Conservation (phyloP, 164 flowering plant species). For the Berberis thunbergii region DNA sequence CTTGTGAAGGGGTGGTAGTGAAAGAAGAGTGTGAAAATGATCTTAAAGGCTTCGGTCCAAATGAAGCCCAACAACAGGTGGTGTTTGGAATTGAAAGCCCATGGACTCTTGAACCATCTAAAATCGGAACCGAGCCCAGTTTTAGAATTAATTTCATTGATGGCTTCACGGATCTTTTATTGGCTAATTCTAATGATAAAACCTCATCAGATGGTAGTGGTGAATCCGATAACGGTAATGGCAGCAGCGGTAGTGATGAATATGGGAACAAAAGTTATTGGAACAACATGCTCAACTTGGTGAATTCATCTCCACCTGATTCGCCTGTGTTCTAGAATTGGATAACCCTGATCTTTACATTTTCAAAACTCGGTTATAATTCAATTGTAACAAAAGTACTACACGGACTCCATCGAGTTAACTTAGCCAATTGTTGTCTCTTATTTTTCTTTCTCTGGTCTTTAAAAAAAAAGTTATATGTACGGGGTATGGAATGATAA, state of each 20-base stretch:
- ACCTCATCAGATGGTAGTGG: conserved; percentile 3
- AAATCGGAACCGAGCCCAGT: neutral
- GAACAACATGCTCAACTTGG: conserved; percentile 75
- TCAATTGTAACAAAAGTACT: too few species aligned
- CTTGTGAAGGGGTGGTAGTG: conserved; percentile 14
- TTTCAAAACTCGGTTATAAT: too few species aligned
- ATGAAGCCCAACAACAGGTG: conserved; percentile 1
- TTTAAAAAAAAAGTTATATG: too few species aligned
- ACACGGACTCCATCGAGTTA: too few species aligned
- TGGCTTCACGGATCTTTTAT: conserved; percentile 18
- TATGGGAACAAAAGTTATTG: conserved; percentile 70
- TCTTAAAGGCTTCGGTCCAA: conserved; percentile 17
- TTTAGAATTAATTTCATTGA: conserved; percentile 7
- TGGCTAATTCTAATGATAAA: conserved; percentile 7
- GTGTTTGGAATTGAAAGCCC: neutral
- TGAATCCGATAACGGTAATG: conserved; percentile 9
- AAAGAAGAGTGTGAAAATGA: conserved; percentile 42
- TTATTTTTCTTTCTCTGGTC: too few species aligned
- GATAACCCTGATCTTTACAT: too few species aligned
- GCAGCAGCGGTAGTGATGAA: conserved; percentile 15
- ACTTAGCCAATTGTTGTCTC: too few species aligned
- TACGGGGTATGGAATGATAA: too few species aligned
- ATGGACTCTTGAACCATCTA: neutral
- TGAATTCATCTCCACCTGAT: conserved; percentile 57
- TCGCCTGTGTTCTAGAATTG: conserved; percentile 40